These are phyloP conservation scores for Ophiostoma novo-ulmi DNA, from an alignment of 2,329 filamentous ascomycete species.

Conservation along the genomic window DNA sequence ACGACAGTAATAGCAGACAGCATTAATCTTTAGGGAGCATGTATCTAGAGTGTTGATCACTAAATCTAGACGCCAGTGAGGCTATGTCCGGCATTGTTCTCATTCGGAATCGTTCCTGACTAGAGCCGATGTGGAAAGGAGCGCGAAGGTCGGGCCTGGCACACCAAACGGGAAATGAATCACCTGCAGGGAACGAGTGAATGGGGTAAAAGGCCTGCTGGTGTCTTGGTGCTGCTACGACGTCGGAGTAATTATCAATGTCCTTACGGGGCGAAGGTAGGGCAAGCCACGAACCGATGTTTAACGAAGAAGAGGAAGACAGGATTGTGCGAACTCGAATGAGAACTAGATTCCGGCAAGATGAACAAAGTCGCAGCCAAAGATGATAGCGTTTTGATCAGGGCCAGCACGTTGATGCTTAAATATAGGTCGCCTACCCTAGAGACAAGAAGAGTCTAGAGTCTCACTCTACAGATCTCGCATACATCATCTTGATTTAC, in stretches of 20 bases:
- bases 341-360: no score
- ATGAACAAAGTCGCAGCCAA: no score
- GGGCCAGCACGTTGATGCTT: no score
- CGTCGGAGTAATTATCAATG: background rate
- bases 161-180: background rate
- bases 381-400: no score
- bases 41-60: no score
- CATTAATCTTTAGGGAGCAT: background rate
- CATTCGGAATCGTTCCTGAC: background rate
- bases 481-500: background rate
- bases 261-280: background rate
- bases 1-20: background rate
- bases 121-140: slow-evolving; percentile 7
- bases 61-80: no score
- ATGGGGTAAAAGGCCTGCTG: background rate
- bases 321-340: no score
- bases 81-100: background rate
- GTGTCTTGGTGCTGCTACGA: slow-evolving; percentile 38
- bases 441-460: background rate
- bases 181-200: slow-evolving; percentile 10
- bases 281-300: no score
- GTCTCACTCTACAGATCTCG: background rate
- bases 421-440: no score
- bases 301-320: no score
- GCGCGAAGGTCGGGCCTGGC: background rate